phyloP scores from a whole-genome alignment of 176 grass and related monocot species.

The Coix lacrymajobi region DNA sequence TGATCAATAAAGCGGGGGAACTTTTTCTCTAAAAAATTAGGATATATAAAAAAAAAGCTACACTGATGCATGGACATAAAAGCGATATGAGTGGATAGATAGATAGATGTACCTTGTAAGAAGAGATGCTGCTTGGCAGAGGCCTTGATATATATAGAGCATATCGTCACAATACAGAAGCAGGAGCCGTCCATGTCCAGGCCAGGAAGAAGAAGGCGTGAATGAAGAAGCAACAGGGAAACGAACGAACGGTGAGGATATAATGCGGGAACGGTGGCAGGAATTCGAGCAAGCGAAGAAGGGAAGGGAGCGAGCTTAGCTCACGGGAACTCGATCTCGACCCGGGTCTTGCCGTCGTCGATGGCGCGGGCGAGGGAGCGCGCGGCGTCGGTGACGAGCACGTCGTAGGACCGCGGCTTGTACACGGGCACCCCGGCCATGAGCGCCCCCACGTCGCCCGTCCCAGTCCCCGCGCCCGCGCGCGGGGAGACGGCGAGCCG shows the following conservation, averaged over 20 bases:
- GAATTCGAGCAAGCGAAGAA: not conserved
- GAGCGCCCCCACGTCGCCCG: conserved; percentile 9
- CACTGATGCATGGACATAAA: not conserved
- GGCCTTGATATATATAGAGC: conserved; percentile 23
- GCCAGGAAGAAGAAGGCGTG: conserved; percentile 4
- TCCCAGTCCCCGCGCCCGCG: not conserved
- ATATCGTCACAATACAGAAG: conserved; percentile 9
- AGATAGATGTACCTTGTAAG: conserved; percentile 61
- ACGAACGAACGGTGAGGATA: not conserved
- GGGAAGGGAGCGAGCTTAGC: not conserved
- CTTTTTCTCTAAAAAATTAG: not conserved
- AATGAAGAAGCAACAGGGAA: not conserved
- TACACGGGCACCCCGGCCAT: conserved; percentile 69
- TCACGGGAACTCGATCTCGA: conserved; percentile 97
- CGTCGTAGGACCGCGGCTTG: conserved; percentile 85
- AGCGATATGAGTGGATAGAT: not conserved
- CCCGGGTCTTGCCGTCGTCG: conserved; percentile 65
- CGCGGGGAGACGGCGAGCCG: conserved; percentile 6
- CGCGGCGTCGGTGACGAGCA: conserved; percentile 78
- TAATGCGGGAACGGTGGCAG: not conserved
- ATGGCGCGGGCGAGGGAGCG: conserved; percentile 77
- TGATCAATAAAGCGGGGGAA: not conserved
- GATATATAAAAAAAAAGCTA: too few relatives aligned
- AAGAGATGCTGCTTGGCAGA: conserved; percentile 84
- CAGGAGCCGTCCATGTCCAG: not conserved